Conservation (phyloP, 805 yeast genomes). For the Pichia pseudocactophila region DNA sequence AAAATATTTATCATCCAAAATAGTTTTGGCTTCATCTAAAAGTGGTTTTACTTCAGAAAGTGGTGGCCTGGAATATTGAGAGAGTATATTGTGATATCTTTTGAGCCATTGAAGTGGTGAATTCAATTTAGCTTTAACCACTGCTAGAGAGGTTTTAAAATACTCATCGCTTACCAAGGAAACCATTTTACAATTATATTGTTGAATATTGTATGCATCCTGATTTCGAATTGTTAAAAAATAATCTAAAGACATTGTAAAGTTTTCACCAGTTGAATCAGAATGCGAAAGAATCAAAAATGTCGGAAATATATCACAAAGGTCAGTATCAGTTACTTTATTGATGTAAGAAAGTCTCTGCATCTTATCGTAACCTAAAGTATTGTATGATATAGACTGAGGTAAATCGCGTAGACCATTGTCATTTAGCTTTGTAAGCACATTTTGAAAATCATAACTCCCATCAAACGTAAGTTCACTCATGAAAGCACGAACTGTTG, state of each 20-base stretch:
- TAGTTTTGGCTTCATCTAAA: slow-evolving; percentile 47
- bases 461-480: slow-evolving; percentile 6
- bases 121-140: slow-evolving; percentile 33
- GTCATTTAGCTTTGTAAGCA: no score
- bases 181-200: slow-evolving; percentile 30
- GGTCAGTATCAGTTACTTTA: slow-evolving; percentile 44
- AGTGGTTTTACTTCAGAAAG: slow-evolving; percentile 36
- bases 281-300: slow-evolving; percentile 31
- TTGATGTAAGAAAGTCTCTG: slow-evolving; percentile 21
- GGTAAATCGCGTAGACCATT: no score
- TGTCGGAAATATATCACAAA: slow-evolving; percentile 45
- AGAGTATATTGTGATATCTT: slow-evolving; percentile 34
- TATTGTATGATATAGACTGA: no score
- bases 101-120: slow-evolving; percentile 45
- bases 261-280: slow-evolving; percentile 22
- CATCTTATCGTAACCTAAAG: no score
- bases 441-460: background rate
- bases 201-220: background rate
- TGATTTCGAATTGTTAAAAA: slow-evolving; percentile 21
- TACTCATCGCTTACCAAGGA: slow-evolving; percentile 44
- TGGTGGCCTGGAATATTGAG: slow-evolving; percentile 36
- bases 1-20: slow-evolving; percentile 21
- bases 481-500: slow-evolving; percentile 24
- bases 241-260: slow-evolving; percentile 27
- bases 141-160: slow-evolving; percentile 30